Evolutionary conservation across 805 yeast species (phyloP).

Genomic region (Debaryomyces maramus): DNA sequence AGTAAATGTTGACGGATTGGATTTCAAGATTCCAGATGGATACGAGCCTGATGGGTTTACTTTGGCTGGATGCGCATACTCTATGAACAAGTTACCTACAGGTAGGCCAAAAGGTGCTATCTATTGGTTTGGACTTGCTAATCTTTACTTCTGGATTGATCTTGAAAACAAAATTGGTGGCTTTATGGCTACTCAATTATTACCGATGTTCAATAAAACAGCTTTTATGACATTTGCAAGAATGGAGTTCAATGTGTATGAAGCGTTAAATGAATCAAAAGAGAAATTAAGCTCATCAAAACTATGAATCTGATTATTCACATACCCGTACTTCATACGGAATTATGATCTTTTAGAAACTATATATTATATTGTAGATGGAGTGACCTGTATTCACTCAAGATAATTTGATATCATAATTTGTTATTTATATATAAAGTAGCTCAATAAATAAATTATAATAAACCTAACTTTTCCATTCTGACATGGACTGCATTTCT

Average conservation of each 20-base stretch:
- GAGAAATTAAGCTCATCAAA: not conserved
- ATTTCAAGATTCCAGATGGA: conserved; percentile 13
- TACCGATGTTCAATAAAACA: conserved; percentile 32
- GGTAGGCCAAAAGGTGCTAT: conserved; percentile 37
- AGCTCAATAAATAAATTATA: conserved; percentile 17
- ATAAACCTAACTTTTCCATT: conserved; percentile 75
- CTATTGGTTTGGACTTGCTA: conserved; percentile 43
- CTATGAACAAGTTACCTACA: conserved; percentile 22
- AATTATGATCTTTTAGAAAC: not conserved
- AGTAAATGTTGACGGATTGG: conserved; percentile 15
- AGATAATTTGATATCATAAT: no score
- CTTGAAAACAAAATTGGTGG: conserved; percentile 38
- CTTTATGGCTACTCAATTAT: conserved; percentile 38
- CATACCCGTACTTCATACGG: not conserved
- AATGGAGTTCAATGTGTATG: conserved; percentile 29
- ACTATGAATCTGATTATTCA: not conserved
- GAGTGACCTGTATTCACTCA: no score
- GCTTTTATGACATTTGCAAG: conserved; percentile 17
- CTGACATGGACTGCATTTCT: conserved; percentile 95
- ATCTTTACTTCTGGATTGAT: conserved; percentile 42
- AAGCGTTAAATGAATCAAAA: conserved; percentile 12
- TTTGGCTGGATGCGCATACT: conserved; percentile 35
- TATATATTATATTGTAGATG: not conserved
- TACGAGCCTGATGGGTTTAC: conserved; percentile 30
- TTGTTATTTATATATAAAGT: conserved; percentile 2